Conservation (phyloP, 2,329 filamentous ascomycete genomes). For the Aspergillus clavatus region DNA sequence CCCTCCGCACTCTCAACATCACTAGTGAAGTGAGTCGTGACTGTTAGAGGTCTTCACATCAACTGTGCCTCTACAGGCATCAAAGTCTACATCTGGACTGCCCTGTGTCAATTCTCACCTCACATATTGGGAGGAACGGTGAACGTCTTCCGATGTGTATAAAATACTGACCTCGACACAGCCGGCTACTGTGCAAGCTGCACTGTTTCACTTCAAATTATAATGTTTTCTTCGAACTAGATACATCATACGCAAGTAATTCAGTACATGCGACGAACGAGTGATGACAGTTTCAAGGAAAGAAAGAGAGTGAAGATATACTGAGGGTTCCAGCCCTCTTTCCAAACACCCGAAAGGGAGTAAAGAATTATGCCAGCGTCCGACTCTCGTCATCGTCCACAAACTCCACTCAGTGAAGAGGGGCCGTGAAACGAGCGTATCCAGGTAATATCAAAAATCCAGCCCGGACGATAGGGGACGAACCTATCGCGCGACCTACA, state of each 20-base stretch:
- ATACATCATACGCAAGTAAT: conserved; percentile 12
- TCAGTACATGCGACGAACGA: conserved; percentile 11
- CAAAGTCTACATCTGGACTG: no score
- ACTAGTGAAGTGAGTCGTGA: no score
- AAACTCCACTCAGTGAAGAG: conserved; percentile 26
- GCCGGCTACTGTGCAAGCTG: background rate
- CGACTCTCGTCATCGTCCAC: conserved; percentile 38
- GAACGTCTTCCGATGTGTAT: no score
- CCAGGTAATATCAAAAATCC: conserved; percentile 35
- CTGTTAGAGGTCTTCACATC: conserved; percentile 4
- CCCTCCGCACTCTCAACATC: no score
- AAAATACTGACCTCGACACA: background rate
- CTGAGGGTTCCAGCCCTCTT: conserved; percentile 34
- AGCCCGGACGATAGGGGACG: conserved; percentile 53
- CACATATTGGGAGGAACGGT: no score
- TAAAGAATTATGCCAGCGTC: conserved; percentile 43
- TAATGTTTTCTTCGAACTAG: conserved; percentile 16
- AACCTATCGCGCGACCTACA: conserved; percentile 38
- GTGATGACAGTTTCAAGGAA: background rate
- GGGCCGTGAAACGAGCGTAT: conserved; percentile 25
- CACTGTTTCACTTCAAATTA: conserved; percentile 15
- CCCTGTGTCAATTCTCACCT: no score
- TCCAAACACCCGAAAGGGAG: conserved; percentile 28
- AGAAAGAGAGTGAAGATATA: conserved; percentile 22
- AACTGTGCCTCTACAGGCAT: no score